Evolutionary conservation across 108 stramenopile genomes (phyloP), one percentile per base, ranked within the genome.

Genomic region (Cyclotella choctawhatcheeana): DNA sequence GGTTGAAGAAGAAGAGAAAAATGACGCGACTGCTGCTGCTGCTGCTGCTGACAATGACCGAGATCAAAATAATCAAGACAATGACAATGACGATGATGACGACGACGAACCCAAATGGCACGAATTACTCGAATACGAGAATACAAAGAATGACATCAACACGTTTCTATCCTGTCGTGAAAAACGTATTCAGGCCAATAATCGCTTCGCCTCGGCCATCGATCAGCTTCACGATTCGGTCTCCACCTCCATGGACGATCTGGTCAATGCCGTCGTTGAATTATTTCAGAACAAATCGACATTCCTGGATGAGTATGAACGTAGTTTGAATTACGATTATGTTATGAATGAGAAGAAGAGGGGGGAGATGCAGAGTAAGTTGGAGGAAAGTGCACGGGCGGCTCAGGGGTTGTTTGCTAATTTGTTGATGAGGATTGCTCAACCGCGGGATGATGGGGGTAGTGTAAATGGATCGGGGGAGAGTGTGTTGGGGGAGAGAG

Each of bases 371-470:
- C 69, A 84, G 62, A 22, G 24, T 5, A 74, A 64, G 51, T 54
- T 84, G 33, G 65, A 84, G 52, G 75, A 80, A 54, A 79, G 68
- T 35, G 73, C 78, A 21, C 30, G 64, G 33, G 74, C 37, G 5
- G 79, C 83, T 18, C 74, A 76, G 62, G 78, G 74, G 25, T 52
- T 81, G 40, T 84, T 84, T 59, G 79, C 68, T 16, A 71, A 81
- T 67, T 74, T 84, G 33, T 67, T 84, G 48, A 76, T 66, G 83
- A 67, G 83, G 48, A 75, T 84, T 45, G 44, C 64, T 3, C 64
- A 59, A 51, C 69, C 63, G 16, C 47, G 43, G 25, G 81, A 81
- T 66, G 43, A 40, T 33, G 54, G 51, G 14, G 48, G 17, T 51
- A 53, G 7, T 24, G 44, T 26, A 17, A 33, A 4, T 51, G 64